These are phyloP conservation scores for Amphichorda felina DNA, from an alignment of 2,329 filamentous ascomycete species.

Conservation along the genomic window DNA sequence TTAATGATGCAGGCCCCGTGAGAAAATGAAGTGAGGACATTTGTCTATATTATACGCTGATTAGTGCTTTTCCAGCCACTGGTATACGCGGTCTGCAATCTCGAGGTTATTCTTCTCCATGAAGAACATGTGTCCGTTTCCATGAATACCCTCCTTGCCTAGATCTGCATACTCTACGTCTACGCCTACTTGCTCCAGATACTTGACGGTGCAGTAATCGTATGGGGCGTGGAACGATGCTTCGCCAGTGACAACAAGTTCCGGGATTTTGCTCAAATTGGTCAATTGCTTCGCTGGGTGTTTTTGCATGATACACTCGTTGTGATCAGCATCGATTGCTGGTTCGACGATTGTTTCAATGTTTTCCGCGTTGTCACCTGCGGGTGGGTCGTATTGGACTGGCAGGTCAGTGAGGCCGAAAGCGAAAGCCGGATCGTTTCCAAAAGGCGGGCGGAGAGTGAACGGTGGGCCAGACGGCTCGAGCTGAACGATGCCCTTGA, in stretches of 20 bases:
- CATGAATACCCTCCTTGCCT: conserved; percentile 29
- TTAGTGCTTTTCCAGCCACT: conserved; percentile 7
- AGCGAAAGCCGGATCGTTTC: conserved; percentile 8
- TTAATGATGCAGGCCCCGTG: too few species aligned
- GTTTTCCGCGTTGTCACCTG: conserved; percentile 5
- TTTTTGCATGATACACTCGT: conserved; percentile 16
- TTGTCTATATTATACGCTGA: not conserved
- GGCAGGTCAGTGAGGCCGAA: conserved; percentile 15
- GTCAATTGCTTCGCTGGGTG: conserved; percentile 22
- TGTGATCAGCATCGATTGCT: conserved; percentile 11
- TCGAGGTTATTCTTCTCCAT: conserved; percentile 28
- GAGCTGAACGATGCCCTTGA: conserved; percentile 17
- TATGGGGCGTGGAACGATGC: conserved; percentile 38
- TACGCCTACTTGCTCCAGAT: conserved; percentile 33
- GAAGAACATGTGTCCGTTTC: conserved; percentile 38
- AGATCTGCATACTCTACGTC: conserved; percentile 30
- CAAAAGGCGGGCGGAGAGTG: conserved; percentile 9
- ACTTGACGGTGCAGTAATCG: conserved; percentile 39
- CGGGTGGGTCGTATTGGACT: conserved; percentile 15
- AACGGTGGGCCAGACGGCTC: conserved; percentile 14
- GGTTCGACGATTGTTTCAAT: conserved; percentile 11
- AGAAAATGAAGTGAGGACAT: too few species aligned
- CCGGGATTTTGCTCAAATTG: conserved; percentile 31
- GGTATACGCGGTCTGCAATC: conserved; percentile 9
- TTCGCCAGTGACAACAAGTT: conserved; percentile 33